These are phyloP conservation scores for Amanita phalloides DNA, from an alignment of 768 basidiomycete species.

Conservation along the genomic window DNA sequence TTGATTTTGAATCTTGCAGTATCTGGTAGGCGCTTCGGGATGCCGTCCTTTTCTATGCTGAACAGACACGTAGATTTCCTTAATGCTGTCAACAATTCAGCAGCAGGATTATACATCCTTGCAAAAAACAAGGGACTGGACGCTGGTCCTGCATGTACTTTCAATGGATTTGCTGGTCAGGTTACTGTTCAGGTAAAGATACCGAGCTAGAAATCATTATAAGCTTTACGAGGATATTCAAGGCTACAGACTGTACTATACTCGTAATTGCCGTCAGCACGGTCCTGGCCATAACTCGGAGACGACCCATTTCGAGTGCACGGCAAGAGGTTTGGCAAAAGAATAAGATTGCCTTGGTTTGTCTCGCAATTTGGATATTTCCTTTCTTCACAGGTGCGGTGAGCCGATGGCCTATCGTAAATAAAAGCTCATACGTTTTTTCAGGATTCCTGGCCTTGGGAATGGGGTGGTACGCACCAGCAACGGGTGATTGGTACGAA, in stretches of 20 bases:
- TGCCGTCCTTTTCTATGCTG: background rate
- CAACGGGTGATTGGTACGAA: constrained; percentile 8
- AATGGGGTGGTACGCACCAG: constrained; percentile 8
- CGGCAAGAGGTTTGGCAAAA: background rate
- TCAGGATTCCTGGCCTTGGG: constrained; percentile 8
- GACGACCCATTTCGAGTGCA: background rate
- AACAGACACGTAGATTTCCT: constrained; percentile 3
- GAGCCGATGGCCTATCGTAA: background rate
- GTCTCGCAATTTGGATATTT: background rate
- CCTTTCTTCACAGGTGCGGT: constrained; percentile 4
- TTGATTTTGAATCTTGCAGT: constrained; percentile 8
- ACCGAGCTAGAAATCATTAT: background rate
- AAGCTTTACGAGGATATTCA: background rate
- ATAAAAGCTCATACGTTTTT: background rate
- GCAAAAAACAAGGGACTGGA: background rate
- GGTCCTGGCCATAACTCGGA: background rate
- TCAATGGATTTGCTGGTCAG: constrained; percentile 8
- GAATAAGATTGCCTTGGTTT: background rate
- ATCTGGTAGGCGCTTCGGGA: background rate
- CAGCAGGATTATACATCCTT: constrained; percentile 6
- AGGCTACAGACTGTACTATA: constrained; percentile 8
- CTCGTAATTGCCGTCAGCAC: constrained; percentile 3
- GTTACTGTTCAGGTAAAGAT: constrained; percentile 6
- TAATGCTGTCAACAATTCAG: constrained; percentile 3
- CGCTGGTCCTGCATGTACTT: constrained; percentile 1